Conservation (phyloP, 2,329 filamentous ascomycete genomes). For the Plenodomus lindquistii region DNA sequence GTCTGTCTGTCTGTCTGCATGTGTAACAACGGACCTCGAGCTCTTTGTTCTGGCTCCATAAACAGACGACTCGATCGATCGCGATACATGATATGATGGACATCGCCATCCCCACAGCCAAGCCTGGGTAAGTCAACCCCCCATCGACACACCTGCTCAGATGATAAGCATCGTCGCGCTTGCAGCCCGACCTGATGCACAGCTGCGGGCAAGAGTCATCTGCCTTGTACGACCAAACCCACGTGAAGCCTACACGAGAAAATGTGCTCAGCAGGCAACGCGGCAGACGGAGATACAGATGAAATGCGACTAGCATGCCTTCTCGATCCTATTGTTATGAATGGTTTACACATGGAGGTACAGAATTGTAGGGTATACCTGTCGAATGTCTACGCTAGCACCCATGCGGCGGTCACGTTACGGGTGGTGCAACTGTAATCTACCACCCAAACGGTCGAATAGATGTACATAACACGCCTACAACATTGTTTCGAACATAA, state of each 20-base stretch:
- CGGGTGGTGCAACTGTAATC: no score
- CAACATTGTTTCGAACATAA: no score
- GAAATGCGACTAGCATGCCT: no score
- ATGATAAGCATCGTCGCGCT: not conserved
- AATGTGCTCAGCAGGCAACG: no score
- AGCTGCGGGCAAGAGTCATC: not conserved
- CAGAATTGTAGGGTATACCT: no score
- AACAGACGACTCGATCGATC: not conserved
- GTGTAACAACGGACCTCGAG: not conserved
- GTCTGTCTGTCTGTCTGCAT: not conserved
- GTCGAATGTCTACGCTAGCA: no score
- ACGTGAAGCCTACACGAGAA: not conserved
- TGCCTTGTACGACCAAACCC: not conserved
- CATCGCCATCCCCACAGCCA: not conserved
- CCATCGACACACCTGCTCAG: not conserved
- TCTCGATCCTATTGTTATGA: no score
- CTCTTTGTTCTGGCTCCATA: not conserved
- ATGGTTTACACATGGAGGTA: no score
- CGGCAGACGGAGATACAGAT: no score
- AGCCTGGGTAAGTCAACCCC: not conserved
- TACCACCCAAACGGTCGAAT: no score
- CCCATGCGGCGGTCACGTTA: no score
- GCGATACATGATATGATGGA: not conserved
- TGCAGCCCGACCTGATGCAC: not conserved
- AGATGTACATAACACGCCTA: no score